Evolutionary conservation across 495 filamentous ascomycete species (phyloP).

Genomic region (Cercophora newfieldiana): DNA sequence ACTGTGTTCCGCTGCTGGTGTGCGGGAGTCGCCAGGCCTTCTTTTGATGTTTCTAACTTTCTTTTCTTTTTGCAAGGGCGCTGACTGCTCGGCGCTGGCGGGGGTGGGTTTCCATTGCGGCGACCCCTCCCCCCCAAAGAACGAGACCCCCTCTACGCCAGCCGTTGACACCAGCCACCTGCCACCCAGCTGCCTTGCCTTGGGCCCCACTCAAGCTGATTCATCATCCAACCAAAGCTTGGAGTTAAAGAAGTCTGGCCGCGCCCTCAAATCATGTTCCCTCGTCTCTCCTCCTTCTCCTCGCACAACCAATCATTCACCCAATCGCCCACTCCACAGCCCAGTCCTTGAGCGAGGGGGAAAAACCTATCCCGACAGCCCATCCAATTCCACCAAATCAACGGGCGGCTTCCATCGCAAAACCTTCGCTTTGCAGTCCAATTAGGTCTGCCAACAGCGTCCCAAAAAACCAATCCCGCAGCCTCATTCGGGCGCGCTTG

Average conservation of each 20-base stretch:
- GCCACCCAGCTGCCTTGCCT: conserved; percentile 22
- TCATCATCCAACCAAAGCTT: conserved; percentile 46
- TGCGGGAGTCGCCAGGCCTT: neutral
- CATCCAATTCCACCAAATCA: conserved; percentile 40
- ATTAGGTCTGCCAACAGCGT: conserved; percentile 27
- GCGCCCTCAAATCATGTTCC: conserved; percentile 46
- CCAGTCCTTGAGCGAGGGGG: conserved; percentile 26
- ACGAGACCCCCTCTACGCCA: conserved; percentile 26
- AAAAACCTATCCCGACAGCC: conserved; percentile 24
- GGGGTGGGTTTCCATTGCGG: conserved; percentile 22
- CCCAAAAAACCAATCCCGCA: conserved; percentile 8
- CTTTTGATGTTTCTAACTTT: conserved; percentile 19
- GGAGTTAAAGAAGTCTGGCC: conserved; percentile 38
- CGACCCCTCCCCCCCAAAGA: conserved; percentile 21
- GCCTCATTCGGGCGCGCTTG: conserved; percentile 26
- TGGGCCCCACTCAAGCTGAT: conserved; percentile 31
- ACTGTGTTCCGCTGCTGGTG: neutral
- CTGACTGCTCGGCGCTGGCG: conserved; percentile 18
- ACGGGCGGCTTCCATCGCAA: conserved; percentile 32
- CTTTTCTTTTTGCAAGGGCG: conserved; percentile 12
- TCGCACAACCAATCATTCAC: conserved; percentile 46
- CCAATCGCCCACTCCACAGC: conserved; percentile 37
- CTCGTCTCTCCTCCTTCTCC: conserved; percentile 43
- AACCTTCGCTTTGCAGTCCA: conserved; percentile 30
- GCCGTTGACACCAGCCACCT: conserved; percentile 32